Evolutionary conservation across 1,284 basidiomycete genomes (phyloP).

Genomic region (Trametes polyzona): DNA sequence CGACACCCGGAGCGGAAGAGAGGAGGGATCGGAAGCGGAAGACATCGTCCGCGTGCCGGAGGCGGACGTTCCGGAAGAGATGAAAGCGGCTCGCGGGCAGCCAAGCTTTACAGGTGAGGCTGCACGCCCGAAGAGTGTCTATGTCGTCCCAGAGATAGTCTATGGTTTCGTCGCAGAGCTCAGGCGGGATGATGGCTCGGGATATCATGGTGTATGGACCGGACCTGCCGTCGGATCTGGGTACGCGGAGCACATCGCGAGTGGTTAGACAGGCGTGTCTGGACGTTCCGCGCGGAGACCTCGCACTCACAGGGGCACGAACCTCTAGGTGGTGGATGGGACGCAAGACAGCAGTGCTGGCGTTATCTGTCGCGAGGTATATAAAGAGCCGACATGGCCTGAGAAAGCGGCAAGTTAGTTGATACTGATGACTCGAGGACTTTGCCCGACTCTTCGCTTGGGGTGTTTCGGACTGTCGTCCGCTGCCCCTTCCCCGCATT

Average conservation of each 20-base stretch:
- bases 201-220: neutral
- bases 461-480: constrained; percentile 11
- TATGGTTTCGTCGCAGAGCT: constrained; percentile 37
- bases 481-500: constrained; percentile 6
- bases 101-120: constrained; percentile 30
- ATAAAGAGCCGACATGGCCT: constrained; percentile 14
- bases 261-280: neutral
- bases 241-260: neutral
- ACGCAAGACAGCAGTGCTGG: neutral
- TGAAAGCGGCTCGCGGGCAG: constrained; percentile 37
- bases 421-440: constrained; percentile 12
- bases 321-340: neutral
- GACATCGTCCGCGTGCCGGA: constrained; percentile 31
- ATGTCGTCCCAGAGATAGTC: constrained; percentile 38
- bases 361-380: constrained; percentile 9
- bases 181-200: constrained; percentile 31
- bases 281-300: too few species aligned
- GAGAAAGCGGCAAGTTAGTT: constrained; percentile 11
- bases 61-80: constrained; percentile 37
- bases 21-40: constrained; percentile 30
- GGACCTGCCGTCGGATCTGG: constrained; percentile 1
- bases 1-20: constrained; percentile 27
- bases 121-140: constrained; percentile 33
- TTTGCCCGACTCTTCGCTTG: neutral
- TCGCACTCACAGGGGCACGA: too few species aligned